Evolutionary conservation across 371 early-diverging fungal species (phyloP).

Genomic region (Saksenaea oblongispora): DNA sequence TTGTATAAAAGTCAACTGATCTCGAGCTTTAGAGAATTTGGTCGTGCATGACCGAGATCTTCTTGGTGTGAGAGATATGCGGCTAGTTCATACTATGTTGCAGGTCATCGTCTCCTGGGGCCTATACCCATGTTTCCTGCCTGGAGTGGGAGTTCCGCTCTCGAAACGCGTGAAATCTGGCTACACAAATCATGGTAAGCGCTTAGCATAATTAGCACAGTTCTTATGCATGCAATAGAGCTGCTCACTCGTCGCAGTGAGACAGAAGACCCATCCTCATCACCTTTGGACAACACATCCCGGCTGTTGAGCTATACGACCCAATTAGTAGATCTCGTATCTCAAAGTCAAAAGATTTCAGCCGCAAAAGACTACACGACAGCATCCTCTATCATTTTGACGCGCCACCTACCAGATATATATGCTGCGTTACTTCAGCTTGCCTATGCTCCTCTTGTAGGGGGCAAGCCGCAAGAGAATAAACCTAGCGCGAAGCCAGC

Average conservation of each 20-base stretch:
- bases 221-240: constrained; percentile 4
- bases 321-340: constrained; percentile 29
- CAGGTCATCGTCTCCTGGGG: constrained; percentile 74
- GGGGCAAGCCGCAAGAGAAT: neutral
- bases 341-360: constrained; percentile 20
- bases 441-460: constrained; percentile 64
- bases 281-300: neutral
- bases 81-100: constrained; percentile 65
- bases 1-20: neutral
- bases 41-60: constrained; percentile 38
- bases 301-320: constrained; percentile 11
- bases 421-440: constrained; percentile 68
- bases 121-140: constrained; percentile 62
- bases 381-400: constrained; percentile 55
- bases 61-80: constrained; percentile 62
- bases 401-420: constrained; percentile 63
- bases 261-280: neutral
- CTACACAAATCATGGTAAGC: constrained; percentile 47
- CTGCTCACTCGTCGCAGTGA: constrained; percentile 3
- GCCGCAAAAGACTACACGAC: constrained; percentile 51
- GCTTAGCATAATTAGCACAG: neutral
- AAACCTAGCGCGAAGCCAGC: constrained; percentile 15
- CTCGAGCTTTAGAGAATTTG: neutral
- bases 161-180: constrained; percentile 59
- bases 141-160: constrained; percentile 71